phyloP scores from a whole-genome alignment of 352 stramenopile genomes.

The Stephanocyclus meneghinianus region DNA sequence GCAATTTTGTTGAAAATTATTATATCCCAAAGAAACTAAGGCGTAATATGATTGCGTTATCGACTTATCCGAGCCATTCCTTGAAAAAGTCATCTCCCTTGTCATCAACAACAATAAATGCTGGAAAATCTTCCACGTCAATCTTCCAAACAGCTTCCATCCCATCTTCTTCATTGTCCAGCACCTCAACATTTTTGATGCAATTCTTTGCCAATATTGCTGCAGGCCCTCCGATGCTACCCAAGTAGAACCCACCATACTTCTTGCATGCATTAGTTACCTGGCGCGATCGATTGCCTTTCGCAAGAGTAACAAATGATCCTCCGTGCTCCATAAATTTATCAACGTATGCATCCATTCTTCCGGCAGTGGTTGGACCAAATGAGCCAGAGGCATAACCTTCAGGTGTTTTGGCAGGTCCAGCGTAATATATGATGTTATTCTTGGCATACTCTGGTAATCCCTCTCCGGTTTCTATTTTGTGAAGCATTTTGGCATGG shows the following conservation, averaged over 20 bases:
- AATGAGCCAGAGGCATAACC: constrained; percentile 88
- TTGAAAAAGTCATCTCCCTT: constrained; percentile 89
- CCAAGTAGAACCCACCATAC: constrained; percentile 89
- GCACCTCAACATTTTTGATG: constrained; percentile 88
- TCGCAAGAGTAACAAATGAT: constrained; percentile 87
- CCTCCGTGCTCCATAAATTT: constrained; percentile 87
- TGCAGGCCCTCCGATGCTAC: constrained; percentile 87
- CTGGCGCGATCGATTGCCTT: constrained; percentile 86
- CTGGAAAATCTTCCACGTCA: constrained; percentile 88
- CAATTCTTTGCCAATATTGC: constrained; percentile 89
- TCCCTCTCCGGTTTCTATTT: constrained; percentile 85
- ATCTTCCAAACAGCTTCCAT: constrained; percentile 93
- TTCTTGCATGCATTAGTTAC: constrained; percentile 89
- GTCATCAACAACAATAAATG: constrained; percentile 89
- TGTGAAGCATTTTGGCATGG: constrained; percentile 88
- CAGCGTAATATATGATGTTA: constrained; percentile 90
- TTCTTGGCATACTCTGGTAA: constrained; percentile 89
- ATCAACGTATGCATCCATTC: constrained; percentile 89
- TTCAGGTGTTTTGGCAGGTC: constrained; percentile 88
- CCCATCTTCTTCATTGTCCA: constrained; percentile 88
- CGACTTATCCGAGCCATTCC: constrained; percentile 82
- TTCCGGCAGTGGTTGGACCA: constrained; percentile 87
- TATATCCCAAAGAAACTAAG: no score
- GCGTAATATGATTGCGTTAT: background rate
- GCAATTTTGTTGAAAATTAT: background rate